These are phyloP conservation scores for Collybiopsis luxurians DNA, from an alignment of 768 basidiomycete genomes.

Conservation along the genomic window DNA sequence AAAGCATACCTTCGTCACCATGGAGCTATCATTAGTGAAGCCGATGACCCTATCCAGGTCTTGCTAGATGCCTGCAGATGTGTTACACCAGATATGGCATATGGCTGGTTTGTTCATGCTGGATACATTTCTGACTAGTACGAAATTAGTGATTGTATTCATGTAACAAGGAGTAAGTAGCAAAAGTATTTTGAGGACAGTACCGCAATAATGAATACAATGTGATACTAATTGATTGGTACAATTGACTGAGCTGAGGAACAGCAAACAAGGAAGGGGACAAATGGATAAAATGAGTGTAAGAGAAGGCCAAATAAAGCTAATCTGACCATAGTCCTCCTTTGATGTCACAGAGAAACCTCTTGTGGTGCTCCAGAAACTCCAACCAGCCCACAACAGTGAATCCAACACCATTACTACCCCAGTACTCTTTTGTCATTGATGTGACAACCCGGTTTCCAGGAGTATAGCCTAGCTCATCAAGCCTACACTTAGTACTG, in stretches of 20 bases:
- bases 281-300: not conserved
- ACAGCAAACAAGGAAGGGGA: not conserved
- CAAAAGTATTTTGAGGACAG: too few species aligned
- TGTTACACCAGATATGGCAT: conserved; percentile 12
- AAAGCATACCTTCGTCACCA: conserved; percentile 23
- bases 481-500: not conserved
- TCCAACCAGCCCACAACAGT: not conserved
- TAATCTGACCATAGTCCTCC: not conserved
- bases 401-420: not conserved
- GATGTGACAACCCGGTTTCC: not conserved
- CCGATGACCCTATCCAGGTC: conserved; percentile 8
- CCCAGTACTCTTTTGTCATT: not conserved
- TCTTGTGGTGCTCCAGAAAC: not conserved
- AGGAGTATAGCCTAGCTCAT: not conserved
- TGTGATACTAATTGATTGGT: too few species aligned
- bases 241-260: not conserved
- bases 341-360: not conserved
- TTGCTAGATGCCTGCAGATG: conserved; percentile 13
- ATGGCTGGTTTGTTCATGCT: conserved; percentile 10
- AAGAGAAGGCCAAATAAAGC: not conserved
- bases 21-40: conserved; percentile 10
- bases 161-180: not conserved
- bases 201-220: too few species aligned
- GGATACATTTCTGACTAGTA: conserved; percentile 8
- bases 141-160: not conserved